Conservation (phyloP, 176 grass and related monocot species). For the Bolboschoenus planiculmis region DNA sequence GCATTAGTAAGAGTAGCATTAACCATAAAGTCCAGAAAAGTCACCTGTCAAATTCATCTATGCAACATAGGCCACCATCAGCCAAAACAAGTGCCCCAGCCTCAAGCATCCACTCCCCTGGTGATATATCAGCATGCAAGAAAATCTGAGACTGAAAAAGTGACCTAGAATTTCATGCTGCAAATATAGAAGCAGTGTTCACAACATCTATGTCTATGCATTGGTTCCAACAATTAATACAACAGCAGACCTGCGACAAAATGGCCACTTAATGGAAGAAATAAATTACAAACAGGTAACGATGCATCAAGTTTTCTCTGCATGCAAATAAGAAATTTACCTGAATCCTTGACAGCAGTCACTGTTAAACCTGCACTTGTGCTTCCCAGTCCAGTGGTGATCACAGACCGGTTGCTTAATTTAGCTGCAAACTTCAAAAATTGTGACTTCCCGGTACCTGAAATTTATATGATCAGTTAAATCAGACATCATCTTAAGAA, state of each 20-base stretch:
- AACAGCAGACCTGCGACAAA: neutral
- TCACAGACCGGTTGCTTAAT: slow-evolving; percentile 83
- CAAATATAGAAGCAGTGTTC: neutral
- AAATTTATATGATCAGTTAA: slow-evolving; percentile 18
- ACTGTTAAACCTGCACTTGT: slow-evolving; percentile 96
- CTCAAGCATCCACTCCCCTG: slow-evolving; percentile 97
- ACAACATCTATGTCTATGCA: neutral
- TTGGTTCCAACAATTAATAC: neutral
- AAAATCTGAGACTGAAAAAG: neutral
- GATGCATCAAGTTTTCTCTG: slow-evolving; percentile 14
- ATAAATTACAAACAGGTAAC: neutral
- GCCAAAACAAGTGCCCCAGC: slow-evolving; percentile 94
- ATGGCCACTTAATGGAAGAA: neutral
- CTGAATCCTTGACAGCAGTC: slow-evolving; percentile 96
- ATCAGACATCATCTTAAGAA: neutral
- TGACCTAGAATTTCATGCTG: neutral
- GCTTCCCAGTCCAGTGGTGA: slow-evolving; percentile 89
- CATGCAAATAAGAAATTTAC: slow-evolving; percentile 32
- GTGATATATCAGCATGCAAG: slow-evolving; percentile 18
- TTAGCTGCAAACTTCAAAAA: slow-evolving; percentile 97
- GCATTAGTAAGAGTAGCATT: neutral
- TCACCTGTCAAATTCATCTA: slow-evolving; percentile 99
- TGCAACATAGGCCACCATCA: slow-evolving; percentile 97
- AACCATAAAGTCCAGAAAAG: neutral
- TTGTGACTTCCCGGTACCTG: slow-evolving; percentile 93